Evolutionary conservation across 441 rosid genomes (phyloP).

Genomic region (Aquilaria agallochum): DNA sequence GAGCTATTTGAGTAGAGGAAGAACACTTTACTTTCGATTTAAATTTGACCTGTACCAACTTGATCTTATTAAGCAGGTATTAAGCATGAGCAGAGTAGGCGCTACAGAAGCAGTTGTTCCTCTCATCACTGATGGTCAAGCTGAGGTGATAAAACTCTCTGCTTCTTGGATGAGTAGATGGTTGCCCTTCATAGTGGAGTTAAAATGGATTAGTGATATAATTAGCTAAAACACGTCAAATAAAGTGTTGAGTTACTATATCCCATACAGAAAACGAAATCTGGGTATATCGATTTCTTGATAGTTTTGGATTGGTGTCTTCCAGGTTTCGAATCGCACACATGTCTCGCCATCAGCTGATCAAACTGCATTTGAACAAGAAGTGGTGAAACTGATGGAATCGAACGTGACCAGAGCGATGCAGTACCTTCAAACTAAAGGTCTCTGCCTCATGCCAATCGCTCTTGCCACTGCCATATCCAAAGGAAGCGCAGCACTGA

Average conservation of each 20-base stretch:
- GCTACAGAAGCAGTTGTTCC: slow-evolving; percentile 54
- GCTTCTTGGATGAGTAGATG: slow-evolving; percentile 2
- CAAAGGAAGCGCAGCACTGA: slow-evolving; percentile 19
- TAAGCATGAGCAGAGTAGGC: slow-evolving; percentile 61
- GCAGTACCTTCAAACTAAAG: slow-evolving; percentile 55
- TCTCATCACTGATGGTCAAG: slow-evolving; percentile 34
- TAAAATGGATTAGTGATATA: background rate
- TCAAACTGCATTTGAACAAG: slow-evolving; percentile 41
- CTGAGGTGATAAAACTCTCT: slow-evolving; percentile 29
- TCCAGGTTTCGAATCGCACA: too few species aligned
- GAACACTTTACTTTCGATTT: too few species aligned
- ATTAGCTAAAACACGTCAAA: too few species aligned
- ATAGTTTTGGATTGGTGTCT: too few species aligned
- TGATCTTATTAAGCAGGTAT: slow-evolving; percentile 34
- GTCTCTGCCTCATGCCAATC: slow-evolving; percentile 58
- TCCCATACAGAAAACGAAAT: too few species aligned
- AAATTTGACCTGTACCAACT: background rate
- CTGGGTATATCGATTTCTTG: too few species aligned
- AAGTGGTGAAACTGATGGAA: slow-evolving; percentile 51
- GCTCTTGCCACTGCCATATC: slow-evolving; percentile 44
- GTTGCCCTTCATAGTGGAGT: background rate
- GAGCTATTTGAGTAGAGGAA: background rate
- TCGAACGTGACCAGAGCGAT: slow-evolving; percentile 41
- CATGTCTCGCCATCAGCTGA: slow-evolving; percentile 29
- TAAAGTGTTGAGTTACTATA: too few species aligned